Percentiles rank a stretch among this genome's conserved stretches.
phyloP scores from a whole-genome alignment of 1,284 basidiomycete species.

The Cutaneotrichosporon dermatis region DNA sequence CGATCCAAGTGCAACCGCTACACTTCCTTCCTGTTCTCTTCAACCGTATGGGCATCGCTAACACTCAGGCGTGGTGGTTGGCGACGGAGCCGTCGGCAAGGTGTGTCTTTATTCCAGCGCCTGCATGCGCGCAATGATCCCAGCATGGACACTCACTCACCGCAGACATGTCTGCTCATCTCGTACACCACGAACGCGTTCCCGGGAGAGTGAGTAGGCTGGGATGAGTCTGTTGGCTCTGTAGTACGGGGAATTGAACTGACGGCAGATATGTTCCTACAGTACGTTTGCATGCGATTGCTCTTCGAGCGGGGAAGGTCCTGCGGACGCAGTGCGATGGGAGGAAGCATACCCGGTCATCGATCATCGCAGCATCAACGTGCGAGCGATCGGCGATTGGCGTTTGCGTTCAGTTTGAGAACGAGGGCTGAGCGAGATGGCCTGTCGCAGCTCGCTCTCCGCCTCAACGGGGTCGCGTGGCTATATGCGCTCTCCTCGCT shows the following conservation, averaged over 20 bases:
- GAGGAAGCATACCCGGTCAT: too few relatives aligned
- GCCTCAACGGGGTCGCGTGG: background rate
- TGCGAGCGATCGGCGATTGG: too few relatives aligned
- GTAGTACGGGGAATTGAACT: background rate
- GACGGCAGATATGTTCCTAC: slow-evolving; percentile 47
- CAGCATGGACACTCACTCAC: background rate
- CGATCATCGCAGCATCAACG: too few relatives aligned
- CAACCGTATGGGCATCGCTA: background rate
- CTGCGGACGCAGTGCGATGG: too few relatives aligned
- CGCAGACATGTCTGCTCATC: slow-evolving; percentile 48
- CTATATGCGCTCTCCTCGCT: background rate
- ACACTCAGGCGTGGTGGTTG: slow-evolving; percentile 72
- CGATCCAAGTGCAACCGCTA: background rate
- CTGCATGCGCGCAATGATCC: background rate
- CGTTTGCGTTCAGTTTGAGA: too few relatives aligned
- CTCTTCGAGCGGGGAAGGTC: too few relatives aligned
- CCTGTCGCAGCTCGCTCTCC: too few relatives aligned
- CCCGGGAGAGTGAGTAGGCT: slow-evolving; percentile 42
- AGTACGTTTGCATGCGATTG: slow-evolving; percentile 5
- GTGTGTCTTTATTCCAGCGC: slow-evolving; percentile 47
- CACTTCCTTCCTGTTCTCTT: background rate
- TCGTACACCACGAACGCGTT: slow-evolving; percentile 50
- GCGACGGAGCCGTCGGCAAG: slow-evolving; percentile 99
- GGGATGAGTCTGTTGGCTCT: too few relatives aligned
- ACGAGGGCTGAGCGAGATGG: too few relatives aligned